Base-by-base conservation (phyloP, 2,329 filamentous ascomycete genomes). In the Scleromitrula shiraiana region DNA sequence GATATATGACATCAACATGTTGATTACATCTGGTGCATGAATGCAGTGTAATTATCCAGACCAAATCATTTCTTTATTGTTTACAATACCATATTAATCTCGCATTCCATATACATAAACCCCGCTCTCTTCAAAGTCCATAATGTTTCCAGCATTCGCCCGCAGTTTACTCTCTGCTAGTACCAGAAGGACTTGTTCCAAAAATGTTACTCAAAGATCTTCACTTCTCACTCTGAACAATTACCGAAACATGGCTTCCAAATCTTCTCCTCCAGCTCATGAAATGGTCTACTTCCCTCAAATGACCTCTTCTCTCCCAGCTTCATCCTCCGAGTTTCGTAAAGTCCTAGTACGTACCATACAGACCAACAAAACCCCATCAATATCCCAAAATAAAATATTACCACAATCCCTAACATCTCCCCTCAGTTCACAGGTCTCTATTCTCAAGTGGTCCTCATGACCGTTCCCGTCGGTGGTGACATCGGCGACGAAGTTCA, bases 401-500 rank as follows among this genome's bases (percentile, higher is more conserved):
- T 6, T 14, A 27, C 5, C 5, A 4, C 9, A 12, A 3, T 7
- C 12, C 22, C 6, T 22, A 14, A 5, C 23, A 6, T 10, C 10
- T 24, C 29, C 29, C 14, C 23, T 10, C 22, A 41, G 45, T 79
- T 75, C 64, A 83, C 80, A 2, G 79, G 79, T 0, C 64, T 83
- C 6, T 82, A 82, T 61, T 73, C 70, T 9, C 80, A 83, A 62
- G 63, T 83, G 7, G 79, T 83, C 0, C 70, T 79, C 0, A 83
- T 83, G 79, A 79, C 78, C 36, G 70, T 83, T 0, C 80, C 79
- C 0, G 74, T 80, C 0, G 73, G 71, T 12, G 78, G 79, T 2
- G 78, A 83, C 24, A 83, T 83, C 55, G 78, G 80, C n/a, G 78
- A 83, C 44, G 78, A 83, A 65, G 78, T 80, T 51, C 79, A 83